Evolutionary conservation across 1,284 basidiomycete species (phyloP).

Genomic region (Singerocomus inundabilis): DNA sequence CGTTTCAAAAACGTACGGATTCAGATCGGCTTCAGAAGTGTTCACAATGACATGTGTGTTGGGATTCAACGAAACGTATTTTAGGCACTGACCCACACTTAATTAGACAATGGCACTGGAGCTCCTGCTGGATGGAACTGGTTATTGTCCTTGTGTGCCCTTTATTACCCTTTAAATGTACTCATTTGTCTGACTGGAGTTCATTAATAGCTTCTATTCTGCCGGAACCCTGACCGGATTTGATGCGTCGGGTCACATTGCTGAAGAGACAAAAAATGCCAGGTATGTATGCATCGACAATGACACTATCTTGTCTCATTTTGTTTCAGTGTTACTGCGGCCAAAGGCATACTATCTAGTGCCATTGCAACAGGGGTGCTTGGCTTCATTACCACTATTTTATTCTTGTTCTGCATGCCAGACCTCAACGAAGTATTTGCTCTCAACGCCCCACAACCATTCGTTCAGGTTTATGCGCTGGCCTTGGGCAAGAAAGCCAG

Average conservation of each 20-base stretch:
- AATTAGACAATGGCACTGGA: conserved; percentile 79
- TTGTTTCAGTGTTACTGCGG: conserved; percentile 61
- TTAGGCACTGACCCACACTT: conserved; percentile 4
- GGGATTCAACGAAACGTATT: neutral
- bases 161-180: neutral
- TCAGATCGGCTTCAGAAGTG: conserved; percentile 74
- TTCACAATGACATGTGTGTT: conserved; percentile 77
- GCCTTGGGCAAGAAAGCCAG: conserved; percentile 76
- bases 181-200: neutral
- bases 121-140: conserved; percentile 85
- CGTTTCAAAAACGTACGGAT: conserved; percentile 79
- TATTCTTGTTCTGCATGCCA: conserved; percentile 86
- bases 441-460: conserved; percentile 80
- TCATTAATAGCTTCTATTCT: conserved; percentile 65
- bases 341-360: conserved; percentile 74
- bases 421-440: conserved; percentile 71
- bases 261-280: conserved; percentile 87
- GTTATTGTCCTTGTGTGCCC: conserved; percentile 71
- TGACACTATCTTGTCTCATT: neutral
- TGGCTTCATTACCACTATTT: conserved; percentile 72
- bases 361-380: conserved; percentile 72
- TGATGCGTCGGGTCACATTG: conserved; percentile 85
- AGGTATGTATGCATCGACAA: conserved; percentile 41
- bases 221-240: conserved; percentile 84
- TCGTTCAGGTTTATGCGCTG: conserved; percentile 79